Evolutionary conservation across 192 early-diverging fungal species (phyloP).

Genomic region (Diversispora eburnea): DNA sequence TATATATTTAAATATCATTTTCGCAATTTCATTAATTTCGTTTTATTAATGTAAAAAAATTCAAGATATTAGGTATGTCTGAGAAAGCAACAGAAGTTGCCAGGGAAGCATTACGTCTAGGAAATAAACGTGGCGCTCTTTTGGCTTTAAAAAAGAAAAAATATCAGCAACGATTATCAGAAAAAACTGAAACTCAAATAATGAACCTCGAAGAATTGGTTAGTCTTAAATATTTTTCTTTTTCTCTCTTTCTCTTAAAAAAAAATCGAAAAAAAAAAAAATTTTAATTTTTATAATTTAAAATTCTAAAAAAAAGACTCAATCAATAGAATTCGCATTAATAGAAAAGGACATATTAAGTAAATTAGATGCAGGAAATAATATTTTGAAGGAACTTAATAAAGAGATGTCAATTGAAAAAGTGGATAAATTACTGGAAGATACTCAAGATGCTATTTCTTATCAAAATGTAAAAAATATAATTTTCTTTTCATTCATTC

Average conservation of each 20-base stretch:
- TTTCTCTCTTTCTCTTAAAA: background rate
- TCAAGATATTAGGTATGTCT: slow-evolving; percentile 72
- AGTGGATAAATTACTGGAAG: slow-evolving; percentile 91
- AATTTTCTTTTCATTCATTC: background rate
- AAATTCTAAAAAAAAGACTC: slow-evolving; percentile 42
- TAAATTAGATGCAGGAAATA: slow-evolving; percentile 81
- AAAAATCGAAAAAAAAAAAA: background rate
- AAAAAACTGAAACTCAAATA: slow-evolving; percentile 83
- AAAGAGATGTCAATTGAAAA: slow-evolving; percentile 86
- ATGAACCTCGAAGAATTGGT: slow-evolving; percentile 87
- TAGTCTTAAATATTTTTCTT: background rate
- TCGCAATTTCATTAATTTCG: background rate
- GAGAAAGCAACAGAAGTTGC: slow-evolving; percentile 79
- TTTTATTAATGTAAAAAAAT: background rate
- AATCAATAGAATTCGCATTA: slow-evolving; percentile 86
- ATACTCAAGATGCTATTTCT: slow-evolving; percentile 92
- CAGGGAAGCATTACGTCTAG: slow-evolving; percentile 65
- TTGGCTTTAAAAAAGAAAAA: slow-evolving; percentile 94
- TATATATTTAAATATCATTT: background rate
- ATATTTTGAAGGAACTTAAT: slow-evolving; percentile 78
- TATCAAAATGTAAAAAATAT: slow-evolving; percentile 77
- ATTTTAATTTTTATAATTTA: slow-evolving; percentile 1
- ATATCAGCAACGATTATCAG: slow-evolving; percentile 86
- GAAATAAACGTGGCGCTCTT: slow-evolving; percentile 78
- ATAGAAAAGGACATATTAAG: slow-evolving; percentile 89